phyloP scores from a whole-genome alignment of 2,329 filamentous ascomycete genomes.

The Penicillium sp. region DNA sequence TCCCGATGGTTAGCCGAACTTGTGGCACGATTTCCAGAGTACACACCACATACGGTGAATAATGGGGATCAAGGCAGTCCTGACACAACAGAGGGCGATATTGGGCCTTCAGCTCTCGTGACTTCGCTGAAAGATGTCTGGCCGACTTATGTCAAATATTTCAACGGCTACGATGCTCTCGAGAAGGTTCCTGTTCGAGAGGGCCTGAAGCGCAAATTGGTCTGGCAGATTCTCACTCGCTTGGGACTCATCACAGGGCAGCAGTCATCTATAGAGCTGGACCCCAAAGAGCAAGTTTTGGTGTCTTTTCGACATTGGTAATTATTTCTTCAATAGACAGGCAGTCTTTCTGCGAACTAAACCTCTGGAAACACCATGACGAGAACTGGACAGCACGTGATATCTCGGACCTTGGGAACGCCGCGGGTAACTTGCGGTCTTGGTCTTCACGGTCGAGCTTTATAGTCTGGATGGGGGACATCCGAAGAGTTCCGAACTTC shows the following conservation, averaged over 20 bases:
- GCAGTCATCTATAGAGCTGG: conserved; percentile 34
- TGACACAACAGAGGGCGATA: conserved; percentile 23
- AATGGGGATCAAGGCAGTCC: conserved; percentile 23
- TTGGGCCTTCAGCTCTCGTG: conserved; percentile 32
- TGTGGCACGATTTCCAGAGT: conserved; percentile 43
- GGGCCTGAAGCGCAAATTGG: conserved; percentile 78
- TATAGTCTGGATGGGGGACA: not conserved
- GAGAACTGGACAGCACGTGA: conserved; percentile 15
- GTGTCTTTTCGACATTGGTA: conserved; percentile 74
- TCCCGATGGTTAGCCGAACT: conserved; percentile 68
- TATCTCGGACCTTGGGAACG: conserved; percentile 18
- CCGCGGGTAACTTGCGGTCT: conserved; percentile 6
- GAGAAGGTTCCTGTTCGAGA: conserved; percentile 87
- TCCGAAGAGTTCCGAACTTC: conserved; percentile 25
- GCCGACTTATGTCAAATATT: conserved; percentile 78
- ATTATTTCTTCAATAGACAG: not conserved
- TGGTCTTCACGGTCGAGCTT: not conserved
- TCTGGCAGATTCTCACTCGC: conserved; percentile 61
- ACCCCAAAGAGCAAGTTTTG: conserved; percentile 50
- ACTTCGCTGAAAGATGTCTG: conserved; percentile 65
- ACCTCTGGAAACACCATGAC: not conserved
- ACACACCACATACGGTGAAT: conserved; percentile 19
- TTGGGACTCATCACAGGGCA: conserved; percentile 68
- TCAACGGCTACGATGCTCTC: conserved; percentile 82
- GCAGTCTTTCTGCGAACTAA: not conserved